Base-by-base conservation (phyloP, 768 basidiomycete genomes). In the Rhodotorula graminis region DNA sequence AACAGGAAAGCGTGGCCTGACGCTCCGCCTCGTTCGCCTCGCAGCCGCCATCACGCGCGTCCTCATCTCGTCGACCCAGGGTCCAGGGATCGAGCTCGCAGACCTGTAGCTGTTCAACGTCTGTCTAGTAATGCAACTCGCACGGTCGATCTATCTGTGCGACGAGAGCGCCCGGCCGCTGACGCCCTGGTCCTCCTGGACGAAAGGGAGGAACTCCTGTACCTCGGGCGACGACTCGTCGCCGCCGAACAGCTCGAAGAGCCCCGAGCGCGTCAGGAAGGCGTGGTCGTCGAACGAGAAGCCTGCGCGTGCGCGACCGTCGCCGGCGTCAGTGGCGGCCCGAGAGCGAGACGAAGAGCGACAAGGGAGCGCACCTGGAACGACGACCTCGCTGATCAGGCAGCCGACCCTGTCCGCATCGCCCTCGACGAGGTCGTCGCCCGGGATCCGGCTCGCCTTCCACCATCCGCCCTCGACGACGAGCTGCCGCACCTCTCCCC, bases 31-130 rank as follows among this genome's bases (percentile, higher is more conserved):
- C 37, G 9, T 37, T 9, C 42, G 15, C 18, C 71, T 46, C 91
- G 90, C 87, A 64, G 91, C 88, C 50, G 84, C 87, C 16, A 91
- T 96, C 78, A 85, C 83, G n/a, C 88, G 87, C 75, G 89, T 93
- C 33, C 84, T 91, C 77, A 85, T 96, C 53, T 94, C 91, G 80
- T 90, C 92, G 37, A 86, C 86, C 42, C 89, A 89, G 77, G 92
- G 92, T 27, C 93, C 93, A n/a, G 90, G 90, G 25, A 93, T 96
- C 80, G 89, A 87, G 77, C 86, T 96, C 81, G 86, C 87, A 67
- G 93, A 93, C 83, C 77, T 80, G 27, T 77, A 70, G 84, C 25
- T 56, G 2, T 44, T 29, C 7, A 40, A 44, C 40, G 9, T n/a
- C 61, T 29, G 29, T 21, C 19, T 42, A 40, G n/a, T 31, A 37